Percentiles rank a stretch among this genome's conserved stretches.
Evolutionary conservation across 164 flowering plant species (phyloP).

Genomic region (Chimonanthus salicifolius): DNA sequence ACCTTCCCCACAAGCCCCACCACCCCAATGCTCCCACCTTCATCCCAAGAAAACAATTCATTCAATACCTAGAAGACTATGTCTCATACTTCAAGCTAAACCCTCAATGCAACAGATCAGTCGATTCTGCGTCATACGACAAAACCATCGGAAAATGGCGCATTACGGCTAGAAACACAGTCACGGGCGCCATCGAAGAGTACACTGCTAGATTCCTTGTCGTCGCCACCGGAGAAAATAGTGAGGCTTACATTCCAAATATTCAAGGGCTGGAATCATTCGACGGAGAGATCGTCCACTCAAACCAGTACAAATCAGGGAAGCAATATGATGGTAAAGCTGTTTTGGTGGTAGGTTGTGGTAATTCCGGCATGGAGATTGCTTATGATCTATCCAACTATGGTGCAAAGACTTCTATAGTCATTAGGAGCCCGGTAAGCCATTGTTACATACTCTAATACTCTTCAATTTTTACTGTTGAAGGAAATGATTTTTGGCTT

Average conservation of each 20-base stretch:
- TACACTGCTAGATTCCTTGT: slow-evolving; percentile 33
- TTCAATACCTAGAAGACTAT: slow-evolving; percentile 32
- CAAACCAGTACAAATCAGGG: slow-evolving; percentile 40
- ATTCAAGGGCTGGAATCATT: slow-evolving; percentile 37
- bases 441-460: background rate
- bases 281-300: slow-evolving; percentile 35
- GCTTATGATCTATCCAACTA: slow-evolving; percentile 38
- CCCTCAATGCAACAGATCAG: slow-evolving; percentile 21
- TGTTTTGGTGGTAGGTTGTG: slow-evolving; percentile 70
- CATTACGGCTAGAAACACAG: background rate
- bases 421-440: background rate
- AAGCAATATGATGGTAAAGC: slow-evolving; percentile 18
- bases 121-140: slow-evolving; percentile 5
- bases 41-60: slow-evolving; percentile 21
- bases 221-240: slow-evolving; percentile 57
- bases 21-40: slow-evolving; percentile 17
- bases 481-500: no score
- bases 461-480: no score
- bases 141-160: background rate
- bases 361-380: slow-evolving; percentile 80
- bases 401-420: slow-evolving; percentile 44
- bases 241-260: slow-evolving; percentile 31
- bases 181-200: slow-evolving; percentile 21
- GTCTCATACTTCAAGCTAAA: slow-evolving; percentile 16
- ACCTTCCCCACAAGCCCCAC: slow-evolving; percentile 28